Evolutionary conservation across 306 rosid species (phyloP), one percentile per base, ranked within the genome.

Genomic region (Prunus persica): DNA sequence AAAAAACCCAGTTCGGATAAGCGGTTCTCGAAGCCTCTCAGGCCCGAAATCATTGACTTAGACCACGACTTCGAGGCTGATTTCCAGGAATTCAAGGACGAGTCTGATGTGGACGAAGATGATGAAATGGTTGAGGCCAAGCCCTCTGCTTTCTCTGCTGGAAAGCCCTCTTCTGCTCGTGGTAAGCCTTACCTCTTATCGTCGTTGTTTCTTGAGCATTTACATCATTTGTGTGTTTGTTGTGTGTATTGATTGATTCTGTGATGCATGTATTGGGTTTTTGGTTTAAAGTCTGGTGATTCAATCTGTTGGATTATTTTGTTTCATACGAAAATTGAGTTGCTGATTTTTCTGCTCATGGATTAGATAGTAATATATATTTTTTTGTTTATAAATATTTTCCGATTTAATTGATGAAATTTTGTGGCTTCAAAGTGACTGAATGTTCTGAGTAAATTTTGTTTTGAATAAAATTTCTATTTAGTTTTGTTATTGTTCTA

Each of bases 41-140:
- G 81, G 69, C 66, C 82, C 63, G 86, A 71, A 57, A 68, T 84
- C 41, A 20, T 86, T 38, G 81, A 78, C 57, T 14, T 87, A 62
- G 90, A 87, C 55, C 91, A 90, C 61, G 93, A 90, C 72, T 95
- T 95, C 79, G 99, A 95, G 78, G 97, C 93, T 18, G 97, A 90
- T 69, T 95, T 95, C 73, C 86, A 82, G 70, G 84, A 84, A 2
- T 95, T 95, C 82, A 92, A 95, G 91, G 99, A 88, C 45, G 97
- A 95, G 2, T 91, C 93, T 3, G 97, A 92, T 9, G 88, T 82
- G 9, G 97, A 92, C 1, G 88, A 87, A 1, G 94, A 85, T 0
- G 93, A 80, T 3, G 96, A 79, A 2, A 80, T 83, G 71, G 74
- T 64, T 2, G 90, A 84, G 82, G 81, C 80, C 69, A 90, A 88